Evolutionary conservation across 2,329 filamentous ascomycete genomes (phyloP).

Genomic region (Pseudocercospora cruenta): DNA sequence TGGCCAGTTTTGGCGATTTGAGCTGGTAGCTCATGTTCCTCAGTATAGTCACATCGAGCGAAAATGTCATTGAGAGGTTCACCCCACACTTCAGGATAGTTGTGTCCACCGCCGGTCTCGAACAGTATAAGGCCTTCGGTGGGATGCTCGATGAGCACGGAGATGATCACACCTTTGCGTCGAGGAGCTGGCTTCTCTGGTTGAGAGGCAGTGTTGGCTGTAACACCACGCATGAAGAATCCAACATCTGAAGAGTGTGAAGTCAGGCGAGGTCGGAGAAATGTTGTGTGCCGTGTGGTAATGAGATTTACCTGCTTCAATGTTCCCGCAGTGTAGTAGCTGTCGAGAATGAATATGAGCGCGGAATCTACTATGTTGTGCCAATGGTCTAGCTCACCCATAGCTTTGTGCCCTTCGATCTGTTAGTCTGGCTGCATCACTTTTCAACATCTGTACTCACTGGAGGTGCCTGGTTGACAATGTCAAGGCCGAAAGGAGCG

Average conservation of each 20-base stretch:
- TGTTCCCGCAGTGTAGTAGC: conserved; percentile 41
- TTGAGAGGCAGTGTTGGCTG: conserved; percentile 36
- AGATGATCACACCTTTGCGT: conserved; percentile 39
- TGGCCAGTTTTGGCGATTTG: conserved; percentile 37
- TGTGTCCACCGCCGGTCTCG: conserved; percentile 41
- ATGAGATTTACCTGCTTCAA: conserved; percentile 39
- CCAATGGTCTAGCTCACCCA: conserved; percentile 31
- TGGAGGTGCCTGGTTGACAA: conserved; percentile 32
- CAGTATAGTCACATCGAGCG: conserved; percentile 34
- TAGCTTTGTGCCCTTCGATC: conserved; percentile 41
- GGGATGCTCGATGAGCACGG: conserved; percentile 36
- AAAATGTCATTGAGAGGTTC: conserved; percentile 41
- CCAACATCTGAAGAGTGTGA: conserved; percentile 16
- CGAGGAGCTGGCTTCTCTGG: conserved; percentile 33
- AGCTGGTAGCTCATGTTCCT: conserved; percentile 27
- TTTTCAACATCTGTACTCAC: neutral
- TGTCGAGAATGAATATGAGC: conserved; percentile 10
- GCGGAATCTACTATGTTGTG: neutral
- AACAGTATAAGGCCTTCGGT: conserved; percentile 43
- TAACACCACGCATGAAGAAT: conserved; percentile 41
- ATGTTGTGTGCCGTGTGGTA: neutral
- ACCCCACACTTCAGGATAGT: conserved; percentile 39
- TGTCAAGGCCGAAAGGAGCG: conserved; percentile 25
- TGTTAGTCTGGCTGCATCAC: neutral
- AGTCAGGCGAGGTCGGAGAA: neutral